These are phyloP conservation scores for Vigna hirtella DNA, from an alignment of 306 rosid genomes.

Conservation along the genomic window DNA sequence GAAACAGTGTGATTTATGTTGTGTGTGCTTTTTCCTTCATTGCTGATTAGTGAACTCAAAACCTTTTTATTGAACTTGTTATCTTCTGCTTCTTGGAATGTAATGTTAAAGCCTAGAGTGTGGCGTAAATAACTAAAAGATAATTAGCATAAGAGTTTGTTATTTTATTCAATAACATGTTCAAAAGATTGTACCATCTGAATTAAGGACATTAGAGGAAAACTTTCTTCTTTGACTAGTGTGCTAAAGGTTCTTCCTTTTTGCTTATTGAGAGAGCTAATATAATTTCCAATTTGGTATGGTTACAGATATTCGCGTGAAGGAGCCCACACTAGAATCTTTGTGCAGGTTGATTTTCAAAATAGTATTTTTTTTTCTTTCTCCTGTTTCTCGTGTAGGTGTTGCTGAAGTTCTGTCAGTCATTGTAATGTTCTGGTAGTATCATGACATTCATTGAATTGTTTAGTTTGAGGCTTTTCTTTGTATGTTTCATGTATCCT, in stretches of 20 bases:
- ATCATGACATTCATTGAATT: not conserved
- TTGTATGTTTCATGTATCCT: not conserved
- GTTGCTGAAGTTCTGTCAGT: too few species aligned
- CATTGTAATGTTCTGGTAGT: not conserved
- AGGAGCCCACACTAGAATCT: slow-evolving; percentile 90
- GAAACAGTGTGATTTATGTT: not conserved
- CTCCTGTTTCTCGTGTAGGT: too few species aligned
- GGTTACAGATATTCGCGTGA: slow-evolving; percentile 83
- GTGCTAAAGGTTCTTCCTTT: slow-evolving; percentile 19
- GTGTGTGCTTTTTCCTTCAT: not conserved
- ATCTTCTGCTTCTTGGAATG: slow-evolving; percentile 19
- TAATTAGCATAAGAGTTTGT: not conserved
- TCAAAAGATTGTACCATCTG: slow-evolving; percentile 19
- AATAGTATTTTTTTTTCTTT: not conserved
- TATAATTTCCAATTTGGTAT: slow-evolving; percentile 28
- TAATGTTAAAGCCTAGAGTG: slow-evolving; percentile 1
- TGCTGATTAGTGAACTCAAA: not conserved
- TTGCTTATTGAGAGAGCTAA: slow-evolving; percentile 30
- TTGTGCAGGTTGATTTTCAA: slow-evolving; percentile 71
- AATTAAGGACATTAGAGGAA: slow-evolving; percentile 7
- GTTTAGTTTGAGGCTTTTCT: too few species aligned
- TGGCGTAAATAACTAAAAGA: not conserved
- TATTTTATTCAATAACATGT: not conserved
- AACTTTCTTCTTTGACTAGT: slow-evolving; percentile 25
- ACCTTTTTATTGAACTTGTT: not conserved